Percentiles rank a stretch among this genome's conserved stretches.
These are phyloP conservation scores for Medicago truncatula DNA, from an alignment of 306 rosid species.

Conservation along the genomic window DNA sequence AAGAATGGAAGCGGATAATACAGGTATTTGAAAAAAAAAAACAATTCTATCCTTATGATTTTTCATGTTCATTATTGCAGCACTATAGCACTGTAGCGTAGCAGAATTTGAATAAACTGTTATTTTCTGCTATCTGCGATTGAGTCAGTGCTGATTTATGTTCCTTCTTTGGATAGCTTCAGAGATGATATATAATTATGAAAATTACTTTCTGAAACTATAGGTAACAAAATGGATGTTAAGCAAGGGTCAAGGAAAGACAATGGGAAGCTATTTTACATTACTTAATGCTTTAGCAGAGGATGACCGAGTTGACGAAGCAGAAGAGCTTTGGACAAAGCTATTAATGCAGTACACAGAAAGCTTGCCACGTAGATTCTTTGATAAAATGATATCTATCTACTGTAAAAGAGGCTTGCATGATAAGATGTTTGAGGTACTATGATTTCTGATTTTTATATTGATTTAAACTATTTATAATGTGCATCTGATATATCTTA, in stretches of 20 bases:
- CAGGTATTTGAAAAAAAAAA: conserved; percentile 55
- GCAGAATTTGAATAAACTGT: not conserved
- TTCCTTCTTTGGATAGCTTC: conserved; percentile 23
- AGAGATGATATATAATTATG: conserved; percentile 15
- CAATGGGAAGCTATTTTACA: conserved; percentile 90
- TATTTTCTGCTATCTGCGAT: not conserved
- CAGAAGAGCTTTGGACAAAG: conserved; percentile 92
- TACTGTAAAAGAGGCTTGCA: conserved; percentile 68
- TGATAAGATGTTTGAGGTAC: conserved; percentile 92
- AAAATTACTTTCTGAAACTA: conserved; percentile 39
- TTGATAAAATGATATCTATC: conserved; percentile 77
- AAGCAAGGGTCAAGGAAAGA: conserved; percentile 98
- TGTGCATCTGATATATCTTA: not conserved
- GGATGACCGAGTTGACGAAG: conserved; percentile 92
- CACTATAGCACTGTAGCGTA: not conserved
- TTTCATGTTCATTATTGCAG: conserved; percentile 7
- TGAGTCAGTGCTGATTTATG: not conserved
- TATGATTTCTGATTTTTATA: no score
- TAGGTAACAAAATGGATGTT: conserved; percentile 95
- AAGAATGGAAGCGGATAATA: conserved; percentile 91
- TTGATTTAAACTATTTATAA: not conserved
- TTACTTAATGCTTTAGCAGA: conserved; percentile 83
- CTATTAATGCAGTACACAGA: conserved; percentile 74
- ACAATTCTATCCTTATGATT: not conserved
- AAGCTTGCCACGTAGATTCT: conserved; percentile 85